Evolutionary conservation across 1,284 basidiomycete species (phyloP).

Genomic region (Chondrostereum purpureum): DNA sequence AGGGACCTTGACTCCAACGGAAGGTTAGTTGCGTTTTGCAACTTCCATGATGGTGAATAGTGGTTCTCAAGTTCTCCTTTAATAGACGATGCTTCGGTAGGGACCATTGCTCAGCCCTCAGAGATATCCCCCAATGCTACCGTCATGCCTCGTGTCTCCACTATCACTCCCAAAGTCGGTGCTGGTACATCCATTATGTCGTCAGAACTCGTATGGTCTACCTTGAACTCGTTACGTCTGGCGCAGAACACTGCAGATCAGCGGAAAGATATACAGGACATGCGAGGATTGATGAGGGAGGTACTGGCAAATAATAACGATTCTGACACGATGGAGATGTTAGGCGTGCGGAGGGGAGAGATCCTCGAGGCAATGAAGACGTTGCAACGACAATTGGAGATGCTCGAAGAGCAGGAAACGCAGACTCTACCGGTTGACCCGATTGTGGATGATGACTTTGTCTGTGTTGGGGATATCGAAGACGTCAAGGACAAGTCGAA

Average conservation of each 20-base stretch:
- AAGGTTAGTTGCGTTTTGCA: neutral
- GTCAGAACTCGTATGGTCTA: too few relatives aligned
- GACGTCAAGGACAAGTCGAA: conserved; percentile 8
- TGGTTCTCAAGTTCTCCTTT: too few relatives aligned
- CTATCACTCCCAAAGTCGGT: too few relatives aligned
- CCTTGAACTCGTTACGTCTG: conserved; percentile 12
- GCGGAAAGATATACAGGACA: conserved; percentile 46
- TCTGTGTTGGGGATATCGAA: too few relatives aligned
- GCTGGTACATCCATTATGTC: neutral
- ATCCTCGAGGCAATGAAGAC: conserved; percentile 78
- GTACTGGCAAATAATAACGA: conserved; percentile 51
- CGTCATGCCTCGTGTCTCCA: neutral
- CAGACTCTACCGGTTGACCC: neutral
- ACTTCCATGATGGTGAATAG: neutral
- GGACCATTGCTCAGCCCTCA: conserved; percentile 5
- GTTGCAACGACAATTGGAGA: conserved; percentile 61
- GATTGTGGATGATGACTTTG: neutral
- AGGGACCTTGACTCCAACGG: neutral
- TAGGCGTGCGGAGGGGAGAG: conserved; percentile 46
- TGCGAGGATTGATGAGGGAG: conserved; percentile 50
- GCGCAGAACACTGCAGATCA: conserved; percentile 52
- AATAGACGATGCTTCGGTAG: too few relatives aligned
- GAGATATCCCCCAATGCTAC: neutral
- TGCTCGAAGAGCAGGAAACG: neutral
- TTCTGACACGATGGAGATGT: conserved; percentile 33